Conservation (phyloP, 2,329 filamentous ascomycete genomes). For the Xylaria sp. region DNA sequence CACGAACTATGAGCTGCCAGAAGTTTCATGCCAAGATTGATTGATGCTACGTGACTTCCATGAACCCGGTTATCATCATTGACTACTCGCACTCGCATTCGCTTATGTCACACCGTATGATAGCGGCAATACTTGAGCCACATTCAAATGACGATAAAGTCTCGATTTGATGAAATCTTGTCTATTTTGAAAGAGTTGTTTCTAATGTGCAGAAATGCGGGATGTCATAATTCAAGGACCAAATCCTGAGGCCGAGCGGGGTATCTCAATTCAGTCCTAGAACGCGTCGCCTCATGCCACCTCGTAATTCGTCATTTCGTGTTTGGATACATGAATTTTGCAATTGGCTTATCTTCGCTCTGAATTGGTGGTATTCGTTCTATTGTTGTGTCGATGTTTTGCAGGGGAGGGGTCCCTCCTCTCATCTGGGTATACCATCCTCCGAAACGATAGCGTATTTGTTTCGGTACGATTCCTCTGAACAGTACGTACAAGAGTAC, state of each 20-base stretch:
- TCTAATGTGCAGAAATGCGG: not conserved
- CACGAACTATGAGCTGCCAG: not conserved
- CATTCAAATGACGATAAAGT: not conserved
- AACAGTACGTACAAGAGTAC: not conserved
- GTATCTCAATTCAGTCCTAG: not conserved
- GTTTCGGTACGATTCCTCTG: not conserved
- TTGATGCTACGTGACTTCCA: not conserved
- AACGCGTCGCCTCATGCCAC: not conserved
- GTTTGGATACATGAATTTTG: not conserved
- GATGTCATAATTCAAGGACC: not conserved
- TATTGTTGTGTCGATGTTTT: not conserved
- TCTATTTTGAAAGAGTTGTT: not conserved
- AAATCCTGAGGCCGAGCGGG: not conserved
- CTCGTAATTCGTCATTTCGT: conserved; percentile 23
- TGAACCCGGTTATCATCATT: not conserved
- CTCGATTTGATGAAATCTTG: not conserved
- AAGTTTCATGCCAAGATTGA: not conserved
- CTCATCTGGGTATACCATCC: not conserved
- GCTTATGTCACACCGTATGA: not conserved
- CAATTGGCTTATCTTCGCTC: not conserved
- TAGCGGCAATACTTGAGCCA: not conserved
- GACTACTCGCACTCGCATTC: not conserved
- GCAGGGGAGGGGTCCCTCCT: no score
- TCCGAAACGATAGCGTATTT: not conserved
- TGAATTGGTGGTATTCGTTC: not conserved